phyloP scores from a whole-genome alignment of 495 filamentous ascomycete species.

The Usnea hakonensis region DNA sequence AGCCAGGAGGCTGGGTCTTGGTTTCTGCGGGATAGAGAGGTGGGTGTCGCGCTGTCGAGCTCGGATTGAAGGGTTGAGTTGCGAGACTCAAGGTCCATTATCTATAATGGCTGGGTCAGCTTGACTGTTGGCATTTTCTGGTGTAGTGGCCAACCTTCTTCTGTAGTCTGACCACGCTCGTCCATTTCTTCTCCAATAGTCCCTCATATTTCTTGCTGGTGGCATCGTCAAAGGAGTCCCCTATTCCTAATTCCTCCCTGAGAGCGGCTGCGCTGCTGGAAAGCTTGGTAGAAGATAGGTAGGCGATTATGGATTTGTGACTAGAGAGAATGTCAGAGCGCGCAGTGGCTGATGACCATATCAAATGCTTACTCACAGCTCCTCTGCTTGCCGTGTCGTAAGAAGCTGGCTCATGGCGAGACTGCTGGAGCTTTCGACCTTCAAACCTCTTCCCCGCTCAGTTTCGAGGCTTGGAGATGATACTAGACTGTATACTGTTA shows the following conservation, averaged over 20 bases:
- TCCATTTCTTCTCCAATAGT: conserved; percentile 94
- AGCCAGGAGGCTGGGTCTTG: conserved; percentile 85
- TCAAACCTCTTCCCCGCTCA: not conserved
- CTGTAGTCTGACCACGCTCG: conserved; percentile 79
- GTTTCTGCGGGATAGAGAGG: conserved; percentile 66
- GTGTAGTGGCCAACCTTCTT: conserved; percentile 59
- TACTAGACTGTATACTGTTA: not conserved
- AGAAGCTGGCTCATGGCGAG: conserved; percentile 66
- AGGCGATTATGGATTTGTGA: conserved; percentile 86
- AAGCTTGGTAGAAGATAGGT: conserved; percentile 67
- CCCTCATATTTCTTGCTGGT: conserved; percentile 85
- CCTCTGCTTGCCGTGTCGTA: conserved; percentile 73
- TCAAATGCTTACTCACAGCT: conserved; percentile 57
- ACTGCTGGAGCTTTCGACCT: not conserved
- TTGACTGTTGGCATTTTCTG: not conserved
- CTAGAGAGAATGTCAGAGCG: conserved; percentile 36
- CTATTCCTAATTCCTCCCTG: conserved; percentile 35
- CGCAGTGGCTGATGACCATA: not conserved
- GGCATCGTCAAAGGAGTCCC: conserved; percentile 55
- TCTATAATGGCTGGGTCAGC: conserved; percentile 44
- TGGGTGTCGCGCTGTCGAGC: conserved; percentile 77
- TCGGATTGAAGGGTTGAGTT: conserved; percentile 66
- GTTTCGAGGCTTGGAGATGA: not conserved
- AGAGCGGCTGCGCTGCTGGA: conserved; percentile 59
- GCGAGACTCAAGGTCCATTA: conserved; percentile 85